Conservation (phyloP, 495 filamentous ascomycete species). For the Trichoderma erinaceum region DNA sequence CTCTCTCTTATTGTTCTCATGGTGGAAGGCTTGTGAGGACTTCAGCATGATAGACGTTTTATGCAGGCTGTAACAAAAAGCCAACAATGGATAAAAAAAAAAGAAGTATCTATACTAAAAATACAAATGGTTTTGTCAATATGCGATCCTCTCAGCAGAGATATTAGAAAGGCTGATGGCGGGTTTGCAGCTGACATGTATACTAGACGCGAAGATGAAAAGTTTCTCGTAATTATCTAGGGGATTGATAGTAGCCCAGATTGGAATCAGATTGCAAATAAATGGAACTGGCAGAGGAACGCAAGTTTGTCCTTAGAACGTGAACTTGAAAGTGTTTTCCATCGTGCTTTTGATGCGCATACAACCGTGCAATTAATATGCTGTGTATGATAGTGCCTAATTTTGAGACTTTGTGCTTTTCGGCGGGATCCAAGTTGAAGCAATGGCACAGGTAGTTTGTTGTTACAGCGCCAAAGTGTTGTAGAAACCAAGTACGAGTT, state of each 20-base stretch:
- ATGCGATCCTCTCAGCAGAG: neutral
- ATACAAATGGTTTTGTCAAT: slow-evolving; percentile 4
- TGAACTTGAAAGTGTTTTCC: slow-evolving; percentile 6
- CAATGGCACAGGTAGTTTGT: too few species aligned
- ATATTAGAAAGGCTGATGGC: neutral
- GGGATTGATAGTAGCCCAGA: neutral
- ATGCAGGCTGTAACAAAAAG: neutral
- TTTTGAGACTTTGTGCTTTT: too few species aligned
- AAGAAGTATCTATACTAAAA: neutral
- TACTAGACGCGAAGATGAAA: slow-evolving; percentile 8
- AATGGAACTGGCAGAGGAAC: neutral
- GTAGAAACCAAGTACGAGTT: too few species aligned
- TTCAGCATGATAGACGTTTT: slow-evolving; percentile 14
- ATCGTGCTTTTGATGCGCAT: neutral
- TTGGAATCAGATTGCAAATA: slow-evolving; percentile 13
- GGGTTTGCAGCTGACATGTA: slow-evolving; percentile 6
- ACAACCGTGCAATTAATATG: neutral
- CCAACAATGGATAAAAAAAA: neutral
- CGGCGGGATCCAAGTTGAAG: too few species aligned
- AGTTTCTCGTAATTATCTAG: neutral
- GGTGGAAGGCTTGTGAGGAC: slow-evolving; percentile 8
- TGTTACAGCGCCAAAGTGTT: too few species aligned
- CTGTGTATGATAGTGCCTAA: neutral
- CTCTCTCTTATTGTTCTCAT: slow-evolving; percentile 5
- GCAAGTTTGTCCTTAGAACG: neutral